phyloP scores from a whole-genome alignment of 2,329 filamentous ascomycete genomes.

The Acrocalymma vagum region DNA sequence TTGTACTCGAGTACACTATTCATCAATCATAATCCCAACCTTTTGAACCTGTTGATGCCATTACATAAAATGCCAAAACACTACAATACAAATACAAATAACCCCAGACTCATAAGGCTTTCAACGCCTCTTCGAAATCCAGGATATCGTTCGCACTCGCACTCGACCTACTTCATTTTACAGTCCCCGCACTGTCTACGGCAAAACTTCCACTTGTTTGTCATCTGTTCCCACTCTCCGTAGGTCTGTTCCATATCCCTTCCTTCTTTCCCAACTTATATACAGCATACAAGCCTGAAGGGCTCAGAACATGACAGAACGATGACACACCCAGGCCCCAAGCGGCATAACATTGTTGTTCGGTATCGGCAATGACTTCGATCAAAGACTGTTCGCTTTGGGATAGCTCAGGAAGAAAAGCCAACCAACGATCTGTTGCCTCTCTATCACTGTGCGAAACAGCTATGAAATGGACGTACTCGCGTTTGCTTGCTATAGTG shows the following conservation, averaged over 20 bases:
- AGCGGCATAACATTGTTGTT: constrained; percentile 67
- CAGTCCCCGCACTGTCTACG: constrained; percentile 60
- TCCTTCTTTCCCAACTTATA: constrained; percentile 68
- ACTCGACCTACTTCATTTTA: constrained; percentile 62
- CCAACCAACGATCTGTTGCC: constrained; percentile 44
- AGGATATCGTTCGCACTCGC: constrained; percentile 62
- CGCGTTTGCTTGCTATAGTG: constrained; percentile 29
- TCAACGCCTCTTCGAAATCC: constrained; percentile 60
- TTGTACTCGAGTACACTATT: too few species aligned
- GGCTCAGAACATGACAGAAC: constrained; percentile 70
- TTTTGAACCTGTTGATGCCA: too few species aligned
- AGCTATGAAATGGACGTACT: constrained; percentile 40
- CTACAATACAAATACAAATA: too few species aligned
- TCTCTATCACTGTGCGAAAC: constrained; percentile 44
- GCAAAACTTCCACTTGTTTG: constrained; percentile 74
- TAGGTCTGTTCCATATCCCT: constrained; percentile 71
- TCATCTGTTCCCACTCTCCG: constrained; percentile 73
- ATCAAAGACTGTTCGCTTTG: constrained; percentile 60
- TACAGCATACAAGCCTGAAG: constrained; percentile 64
- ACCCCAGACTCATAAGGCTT: constrained; percentile 26
- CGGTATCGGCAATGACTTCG: constrained; percentile 67
- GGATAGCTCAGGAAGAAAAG: constrained; percentile 28
- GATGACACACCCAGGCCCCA: constrained; percentile 72
- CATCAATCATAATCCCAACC: too few species aligned
- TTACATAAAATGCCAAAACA: too few species aligned